Base-by-base conservation (phyloP, 257 asterid species). In the Paraleonurus japonicus region DNA sequence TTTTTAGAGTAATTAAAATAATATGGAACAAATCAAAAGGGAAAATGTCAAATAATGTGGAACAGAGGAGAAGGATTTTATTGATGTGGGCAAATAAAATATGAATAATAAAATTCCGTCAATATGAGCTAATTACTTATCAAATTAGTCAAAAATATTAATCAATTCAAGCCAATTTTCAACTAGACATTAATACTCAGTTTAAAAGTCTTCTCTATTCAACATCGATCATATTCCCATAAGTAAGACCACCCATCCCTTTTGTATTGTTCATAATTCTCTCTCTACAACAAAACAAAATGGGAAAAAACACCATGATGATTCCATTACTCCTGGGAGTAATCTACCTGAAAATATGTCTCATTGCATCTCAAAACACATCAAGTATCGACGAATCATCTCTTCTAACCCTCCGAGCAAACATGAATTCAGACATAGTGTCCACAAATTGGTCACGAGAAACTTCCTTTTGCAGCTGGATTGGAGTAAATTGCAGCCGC, bases 401-500 rank as follows among this genome's bases (percentile, higher is more conserved):
- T 12, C 76, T 71, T 28, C 4, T 71, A 17, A 3, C 39, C 70
- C 30, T 71, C 24, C 50, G 13, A 61, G 26, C 50, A 12, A 11
- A 0, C 23, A 13, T 60, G 1, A 43, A 12, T 5, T 60, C 76
- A 16, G 7, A 7, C 16, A 27, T 63, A 10, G 16, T 76, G 20
- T 69, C 73, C 0, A 70, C 10, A 5, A 70, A 64, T 17, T 76
- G 76, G 80, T 15, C 80, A 1, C 61, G 24, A 0, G 62, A 4
- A 15, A 41, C 76, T 33, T 22, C 73, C 0, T 63, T 63, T 0
- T 76, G 76, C 7, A 30, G 9, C 2, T 76, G 76, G 80, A 43
- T 64, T 20, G 80, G 76, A 1, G 60, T 76, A 19, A 41, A 3
- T 3, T 76, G 80, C 9, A 23, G 80, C 68, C 39, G 22, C 27